These are phyloP conservation scores for Coprinopsis cinerea DNA, from an alignment of 768 basidiomycete genomes.

Conservation along the genomic window DNA sequence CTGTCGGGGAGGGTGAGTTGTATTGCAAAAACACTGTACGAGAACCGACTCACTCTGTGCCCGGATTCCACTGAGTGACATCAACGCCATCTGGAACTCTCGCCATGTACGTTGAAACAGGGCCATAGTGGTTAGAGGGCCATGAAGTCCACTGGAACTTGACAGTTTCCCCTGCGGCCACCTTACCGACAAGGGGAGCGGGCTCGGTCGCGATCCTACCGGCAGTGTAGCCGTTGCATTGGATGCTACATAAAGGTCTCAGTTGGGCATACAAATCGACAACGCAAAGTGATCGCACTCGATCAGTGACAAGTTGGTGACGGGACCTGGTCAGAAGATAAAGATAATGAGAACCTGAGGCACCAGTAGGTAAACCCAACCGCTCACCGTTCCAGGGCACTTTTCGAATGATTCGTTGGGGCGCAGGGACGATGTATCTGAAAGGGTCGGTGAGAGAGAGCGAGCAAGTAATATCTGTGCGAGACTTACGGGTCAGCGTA, in stretches of 20 bases:
- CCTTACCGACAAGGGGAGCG: conserved; percentile 32
- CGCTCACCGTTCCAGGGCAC: conserved; percentile 25
- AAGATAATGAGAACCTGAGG: not conserved
- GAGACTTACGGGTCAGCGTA: conserved; percentile 26
- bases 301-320: conserved; percentile 2
- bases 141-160: conserved; percentile 35
- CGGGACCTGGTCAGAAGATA: conserved; percentile 11
- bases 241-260: conserved; percentile 15
- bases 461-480: not conserved
- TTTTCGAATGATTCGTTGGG: conserved; percentile 26
- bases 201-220: conserved; percentile 26
- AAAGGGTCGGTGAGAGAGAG: not conserved
- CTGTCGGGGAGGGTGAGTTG: conserved; percentile 14
- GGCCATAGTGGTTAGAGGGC: conserved; percentile 33
- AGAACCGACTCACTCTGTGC: conserved; percentile 9
- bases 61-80: conserved; percentile 36
- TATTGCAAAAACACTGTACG: not conserved
- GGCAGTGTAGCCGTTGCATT: conserved; percentile 24
- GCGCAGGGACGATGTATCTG: conserved; percentile 2
- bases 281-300: not conserved
- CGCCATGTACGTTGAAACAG: conserved; percentile 40
- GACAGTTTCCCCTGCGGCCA: conserved; percentile 33
- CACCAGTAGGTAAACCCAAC: no score
- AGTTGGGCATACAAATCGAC: not conserved
- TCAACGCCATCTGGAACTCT: conserved; percentile 29